Evolutionary conservation across 768 basidiomycete genomes (phyloP).

Genomic region (Lactarius deliciosus): DNA sequence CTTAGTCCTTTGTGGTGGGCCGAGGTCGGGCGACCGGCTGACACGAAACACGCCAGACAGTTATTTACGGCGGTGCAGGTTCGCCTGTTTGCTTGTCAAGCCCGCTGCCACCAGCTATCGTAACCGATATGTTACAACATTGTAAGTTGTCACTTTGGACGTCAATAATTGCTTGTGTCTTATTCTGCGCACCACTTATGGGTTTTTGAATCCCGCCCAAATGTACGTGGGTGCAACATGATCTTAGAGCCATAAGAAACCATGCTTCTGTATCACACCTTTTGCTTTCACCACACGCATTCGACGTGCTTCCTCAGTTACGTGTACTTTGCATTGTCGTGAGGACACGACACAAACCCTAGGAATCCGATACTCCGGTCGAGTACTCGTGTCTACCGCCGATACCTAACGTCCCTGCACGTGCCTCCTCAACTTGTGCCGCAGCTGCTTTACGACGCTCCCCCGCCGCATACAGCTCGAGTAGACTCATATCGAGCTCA

Average conservation of each 20-base stretch:
- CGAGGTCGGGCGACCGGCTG: conserved; percentile 44
- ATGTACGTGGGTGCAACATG: no score
- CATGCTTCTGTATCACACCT: neutral
- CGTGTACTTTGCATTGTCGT: neutral
- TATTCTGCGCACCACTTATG: conserved; percentile 64
- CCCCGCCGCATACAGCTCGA: conserved; percentile 62
- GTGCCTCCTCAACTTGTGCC: conserved; percentile 59
- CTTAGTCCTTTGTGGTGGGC: neutral
- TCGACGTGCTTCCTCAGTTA: neutral
- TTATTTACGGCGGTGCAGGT: conserved; percentile 77
- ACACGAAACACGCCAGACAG: conserved; percentile 42
- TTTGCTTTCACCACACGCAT: conserved; percentile 5
- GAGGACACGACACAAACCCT: conserved; percentile 3
- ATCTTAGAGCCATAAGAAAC: conserved; percentile 43
- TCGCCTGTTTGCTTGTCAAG: conserved; percentile 7
- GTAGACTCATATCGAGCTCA: conserved; percentile 57
- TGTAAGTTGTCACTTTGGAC: no score
- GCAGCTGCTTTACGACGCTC: conserved; percentile 57
- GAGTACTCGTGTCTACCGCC: conserved; percentile 16
- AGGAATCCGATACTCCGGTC: conserved; percentile 14
- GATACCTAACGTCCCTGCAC: conserved; percentile 54
- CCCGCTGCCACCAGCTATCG: neutral
- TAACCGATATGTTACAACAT: neutral
- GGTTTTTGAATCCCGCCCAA: conserved; percentile 61
- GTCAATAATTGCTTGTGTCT: no score